Base-by-base conservation (phyloP, 176 grass and related monocot genomes). In the Triticum monococcum region DNA sequence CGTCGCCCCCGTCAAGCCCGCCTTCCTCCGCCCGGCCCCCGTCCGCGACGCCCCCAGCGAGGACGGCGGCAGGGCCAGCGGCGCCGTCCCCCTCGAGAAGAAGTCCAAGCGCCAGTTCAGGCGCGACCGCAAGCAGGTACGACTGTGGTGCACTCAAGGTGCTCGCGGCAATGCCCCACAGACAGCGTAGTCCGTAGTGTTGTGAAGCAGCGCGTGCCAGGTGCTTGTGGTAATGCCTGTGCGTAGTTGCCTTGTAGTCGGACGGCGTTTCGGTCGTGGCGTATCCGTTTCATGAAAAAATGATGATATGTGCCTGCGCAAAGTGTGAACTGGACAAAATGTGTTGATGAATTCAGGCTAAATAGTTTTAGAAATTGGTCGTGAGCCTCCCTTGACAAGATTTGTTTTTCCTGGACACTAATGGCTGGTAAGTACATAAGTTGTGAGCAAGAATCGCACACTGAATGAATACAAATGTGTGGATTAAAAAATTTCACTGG, bases 81-180 rank as follows among this genome's bases (percentile, higher is more conserved):
- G 83, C 23, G 60, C 72, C 79, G 84, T 48, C 2, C 79, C 87
- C 45, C 71, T 83, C 74, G 96, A 94, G 85, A 98, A 98, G 88
- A 98, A 94, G 86, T 98, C 93, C 30, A 90, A 91, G 91, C 82
- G 86, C 54, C 93, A 98, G 84, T 75, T 95, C 80, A 98, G 89
- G 86, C 91, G 90, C 22, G 96, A 98, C 45, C 91, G 91, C 64
- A 82, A 92, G 78, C 86, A 94, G 96, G 96, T 98, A 78, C 28
- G 13, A 10, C 1, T 2, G 48, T 4, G 5, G 41, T 31, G 12
- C 0, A 33, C 60, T 12, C 20, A 66, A 59, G 28, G 37, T 71
- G 84, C 24, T 40, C 43, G 38, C 23, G 78, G 43, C 41, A 41
- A 78, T 73, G 50, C 41, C 26, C 43, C 43, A 46, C 43, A 40